phyloP scores from a whole-genome alignment of 306 rosid species.

The Mimosa bimucronata region DNA sequence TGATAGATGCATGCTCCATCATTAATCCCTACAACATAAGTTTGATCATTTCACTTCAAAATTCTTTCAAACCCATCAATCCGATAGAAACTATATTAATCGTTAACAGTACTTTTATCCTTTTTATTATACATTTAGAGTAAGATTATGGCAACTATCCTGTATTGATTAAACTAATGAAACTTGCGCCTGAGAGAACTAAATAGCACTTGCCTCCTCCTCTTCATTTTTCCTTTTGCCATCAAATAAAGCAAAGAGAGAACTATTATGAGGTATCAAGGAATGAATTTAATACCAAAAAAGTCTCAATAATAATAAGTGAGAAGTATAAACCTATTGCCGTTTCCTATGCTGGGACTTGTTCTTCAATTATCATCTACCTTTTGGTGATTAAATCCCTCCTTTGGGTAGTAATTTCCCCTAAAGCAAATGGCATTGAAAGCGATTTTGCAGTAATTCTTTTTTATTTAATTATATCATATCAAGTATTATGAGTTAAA shows the following conservation, averaged over 20 bases:
- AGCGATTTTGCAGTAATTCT: too few species aligned
- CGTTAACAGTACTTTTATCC: background rate
- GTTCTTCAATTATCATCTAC: too few species aligned
- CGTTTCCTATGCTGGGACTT: too few species aligned
- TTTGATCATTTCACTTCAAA: background rate
- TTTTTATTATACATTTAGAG: background rate
- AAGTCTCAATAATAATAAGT: too few species aligned
- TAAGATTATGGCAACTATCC: background rate
- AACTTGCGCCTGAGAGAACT: background rate
- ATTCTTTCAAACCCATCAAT: background rate
- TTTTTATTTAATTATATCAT: too few species aligned
- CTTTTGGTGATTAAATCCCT: too few species aligned
- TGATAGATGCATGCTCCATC: background rate
- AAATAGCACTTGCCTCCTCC: background rate
- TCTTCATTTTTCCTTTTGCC: background rate
- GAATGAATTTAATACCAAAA: too few species aligned
- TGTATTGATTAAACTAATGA: background rate
- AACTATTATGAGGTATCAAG: too few species aligned
- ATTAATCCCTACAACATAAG: background rate
- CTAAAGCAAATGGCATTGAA: too few species aligned
- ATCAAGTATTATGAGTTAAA: too few species aligned
- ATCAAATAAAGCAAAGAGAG: background rate
- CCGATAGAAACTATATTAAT: background rate
- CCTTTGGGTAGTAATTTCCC: too few species aligned
- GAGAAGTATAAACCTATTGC: too few species aligned